Evolutionary conservation across 2,329 filamentous ascomycete genomes (phyloP).

Genomic region (Fusarium chlamydosporum): DNA sequence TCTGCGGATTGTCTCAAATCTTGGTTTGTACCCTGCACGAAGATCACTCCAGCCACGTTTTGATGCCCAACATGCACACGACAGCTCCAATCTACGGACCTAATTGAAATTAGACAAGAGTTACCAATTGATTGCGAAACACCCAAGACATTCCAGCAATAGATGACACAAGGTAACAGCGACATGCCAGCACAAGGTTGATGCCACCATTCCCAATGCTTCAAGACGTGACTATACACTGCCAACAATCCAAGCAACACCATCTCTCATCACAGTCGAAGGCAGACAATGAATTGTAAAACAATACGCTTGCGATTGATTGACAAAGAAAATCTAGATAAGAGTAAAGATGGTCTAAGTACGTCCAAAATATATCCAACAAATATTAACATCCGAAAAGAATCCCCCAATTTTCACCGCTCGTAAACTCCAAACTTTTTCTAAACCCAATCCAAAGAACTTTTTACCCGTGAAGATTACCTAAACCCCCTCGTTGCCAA

Average conservation of each 20-base stretch:
- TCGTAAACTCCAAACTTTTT: conserved; percentile 18
- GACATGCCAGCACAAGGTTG: background rate
- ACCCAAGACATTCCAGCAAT: background rate
- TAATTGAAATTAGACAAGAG: background rate
- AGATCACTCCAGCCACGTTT: conserved; percentile 1
- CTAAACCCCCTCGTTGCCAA: conserved; percentile 13
- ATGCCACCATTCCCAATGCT: background rate
- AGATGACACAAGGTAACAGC: background rate
- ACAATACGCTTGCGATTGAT: conserved; percentile 20
- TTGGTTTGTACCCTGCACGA: background rate
- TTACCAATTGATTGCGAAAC: background rate
- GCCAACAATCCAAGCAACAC: background rate
- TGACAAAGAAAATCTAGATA: conserved; percentile 27
- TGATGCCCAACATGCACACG: conserved; percentile 3
- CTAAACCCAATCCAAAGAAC: conserved; percentile 6
- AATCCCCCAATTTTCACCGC: conserved; percentile 5
- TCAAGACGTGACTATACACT: no score
- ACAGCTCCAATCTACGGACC: background rate
- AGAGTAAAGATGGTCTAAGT: conserved; percentile 21
- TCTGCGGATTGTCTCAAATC: background rate
- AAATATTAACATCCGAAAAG: conserved; percentile 13
- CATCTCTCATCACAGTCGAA: background rate
- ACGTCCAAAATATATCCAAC: background rate
- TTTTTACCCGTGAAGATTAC: conserved; percentile 9
- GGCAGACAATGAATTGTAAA: background rate